Evolutionary conservation across 2,329 filamentous ascomycete species (phyloP), one percentile per base, ranked within the genome.

Genomic region (Phialophora macrospora): DNA sequence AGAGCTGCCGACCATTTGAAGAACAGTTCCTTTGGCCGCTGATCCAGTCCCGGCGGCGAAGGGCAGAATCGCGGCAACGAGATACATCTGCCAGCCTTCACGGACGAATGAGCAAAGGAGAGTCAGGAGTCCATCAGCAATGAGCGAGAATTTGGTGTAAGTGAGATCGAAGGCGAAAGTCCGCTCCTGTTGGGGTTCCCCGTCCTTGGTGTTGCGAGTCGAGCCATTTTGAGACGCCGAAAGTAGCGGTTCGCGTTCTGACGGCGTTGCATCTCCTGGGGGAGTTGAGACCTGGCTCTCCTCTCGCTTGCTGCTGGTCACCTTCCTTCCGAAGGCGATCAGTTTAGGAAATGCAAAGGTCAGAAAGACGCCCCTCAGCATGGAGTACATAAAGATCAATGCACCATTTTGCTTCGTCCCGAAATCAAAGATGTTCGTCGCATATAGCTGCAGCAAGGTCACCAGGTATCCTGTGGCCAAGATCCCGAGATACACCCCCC

Each of bases 21-120:
- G 84, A 65, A 91, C 90, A n/a, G 89, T 87, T 0, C 89, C 89
- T 70, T 91, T 92, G 1, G 88, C 87, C 0, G 89, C 87, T 0
- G 88, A 84, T 0, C 88, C 89, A 0, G 88, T 88, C 0, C 89
- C 89, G 0, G 88, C 89, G 0, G 87, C 88, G 32, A 91, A 85
- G 0, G 89, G 89, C 0, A 92, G 80, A 1, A 91, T 73, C 28
- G 85, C 83, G 0, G 87, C 87, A 1, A 88, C 84, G 0, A 90
- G 75, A 71, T 90, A 91, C 55, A 91, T 86, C 70, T 92, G 88
- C 87, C 88, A 91, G 1, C 83, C 82, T 55, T 85, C 66, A 0
- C 83, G 86, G 0, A 88, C 86, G 68, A 90, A 88, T 0, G 86
- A 84, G 0, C 87, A 85, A 0, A 86, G 79, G 1, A 84, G 84